These are phyloP conservation scores for Globisporangium lucens DNA, from an alignment of 352 stramenopile genomes.

Conservation along the genomic window DNA sequence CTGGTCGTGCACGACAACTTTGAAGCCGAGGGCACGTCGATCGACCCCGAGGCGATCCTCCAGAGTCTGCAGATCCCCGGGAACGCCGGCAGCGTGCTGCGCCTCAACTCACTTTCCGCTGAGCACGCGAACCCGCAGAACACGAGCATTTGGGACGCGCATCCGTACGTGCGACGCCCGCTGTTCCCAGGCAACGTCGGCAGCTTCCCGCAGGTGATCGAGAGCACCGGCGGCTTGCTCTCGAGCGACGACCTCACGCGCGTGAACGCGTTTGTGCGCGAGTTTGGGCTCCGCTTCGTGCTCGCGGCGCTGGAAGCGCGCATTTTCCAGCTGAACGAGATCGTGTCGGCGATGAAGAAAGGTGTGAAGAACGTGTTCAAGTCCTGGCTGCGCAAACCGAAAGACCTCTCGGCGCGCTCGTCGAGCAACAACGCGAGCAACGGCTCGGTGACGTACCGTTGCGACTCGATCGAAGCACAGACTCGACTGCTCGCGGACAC, in stretches of 20 bases:
- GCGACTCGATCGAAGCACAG: slow-evolving; percentile 87
- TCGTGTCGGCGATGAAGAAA: slow-evolving; percentile 89
- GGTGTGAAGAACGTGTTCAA: slow-evolving; percentile 92
- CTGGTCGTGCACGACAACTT: slow-evolving; percentile 85
- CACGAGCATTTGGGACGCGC: slow-evolving; percentile 36
- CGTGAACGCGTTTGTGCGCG: slow-evolving; percentile 67
- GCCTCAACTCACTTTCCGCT: slow-evolving; percentile 60
- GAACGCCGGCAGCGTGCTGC: slow-evolving; percentile 48
- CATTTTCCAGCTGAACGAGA: slow-evolving; percentile 85
- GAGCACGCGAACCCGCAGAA: slow-evolving; percentile 30
- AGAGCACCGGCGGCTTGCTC: slow-evolving; percentile 41
- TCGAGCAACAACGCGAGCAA: slow-evolving; percentile 15
- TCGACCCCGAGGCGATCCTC: slow-evolving; percentile 78
- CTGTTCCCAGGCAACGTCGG: slow-evolving; percentile 38
- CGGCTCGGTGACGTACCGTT: slow-evolving; percentile 53
- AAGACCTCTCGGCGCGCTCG: slow-evolving; percentile 47
- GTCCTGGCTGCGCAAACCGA: slow-evolving; percentile 89
- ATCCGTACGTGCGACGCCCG: slow-evolving; percentile 61
- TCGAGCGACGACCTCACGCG: slow-evolving; percentile 66
- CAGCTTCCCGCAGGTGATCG: slow-evolving; percentile 28
- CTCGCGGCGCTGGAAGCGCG: slow-evolving; percentile 78
- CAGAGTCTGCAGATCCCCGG: slow-evolving; percentile 57
- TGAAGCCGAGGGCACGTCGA: slow-evolving; percentile 74
- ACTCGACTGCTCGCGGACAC: slow-evolving; percentile 87
- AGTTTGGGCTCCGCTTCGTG: slow-evolving; percentile 77